Evolutionary conservation across 805 yeast species (phyloP).

Genomic region (Pichia rugopelliculosa): DNA sequence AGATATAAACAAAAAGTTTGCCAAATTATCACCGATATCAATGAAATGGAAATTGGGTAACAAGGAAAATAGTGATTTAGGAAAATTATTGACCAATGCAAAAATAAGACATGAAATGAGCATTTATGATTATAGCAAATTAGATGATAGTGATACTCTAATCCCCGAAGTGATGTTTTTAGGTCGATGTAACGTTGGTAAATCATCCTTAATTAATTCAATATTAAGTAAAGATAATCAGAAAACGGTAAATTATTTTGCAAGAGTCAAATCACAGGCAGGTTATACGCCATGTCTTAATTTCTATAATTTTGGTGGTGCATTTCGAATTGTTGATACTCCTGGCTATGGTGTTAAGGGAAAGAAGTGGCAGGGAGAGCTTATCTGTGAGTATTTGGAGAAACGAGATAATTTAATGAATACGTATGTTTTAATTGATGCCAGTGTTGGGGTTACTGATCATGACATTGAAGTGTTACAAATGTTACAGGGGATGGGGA

Average conservation of each 20-base stretch:
- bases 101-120: constrained; percentile 54
- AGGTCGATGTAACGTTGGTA: constrained; percentile 83
- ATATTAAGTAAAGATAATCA: constrained; percentile 37
- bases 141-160: not conserved
- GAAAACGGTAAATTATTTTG: constrained; percentile 27
- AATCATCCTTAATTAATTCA: constrained; percentile 67
- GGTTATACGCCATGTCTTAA: constrained; percentile 56
- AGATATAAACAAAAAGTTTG: constrained; percentile 13
- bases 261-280: constrained; percentile 32
- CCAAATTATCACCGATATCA: constrained; percentile 9
- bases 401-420: constrained; percentile 47
- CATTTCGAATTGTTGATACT: constrained; percentile 65
- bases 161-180: constrained; percentile 71
- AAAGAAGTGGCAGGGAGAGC: constrained; percentile 56
- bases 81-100: constrained; percentile 40
- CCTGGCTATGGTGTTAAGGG: constrained; percentile 89
- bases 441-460: constrained; percentile 49
- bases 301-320: constrained; percentile 59
- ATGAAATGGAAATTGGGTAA: constrained; percentile 3
- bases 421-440: constrained; percentile 56
- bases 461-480: constrained; percentile 50
- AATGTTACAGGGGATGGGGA: constrained; percentile 44
- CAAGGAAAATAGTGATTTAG: constrained; percentile 11
- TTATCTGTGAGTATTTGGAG: constrained; percentile 55
- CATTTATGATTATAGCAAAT: constrained; percentile 33